Evolutionary conservation across 768 basidiomycete genomes (phyloP), one percentile per base, ranked within the genome.

Genomic region (Crassisporium funariophilum): DNA sequence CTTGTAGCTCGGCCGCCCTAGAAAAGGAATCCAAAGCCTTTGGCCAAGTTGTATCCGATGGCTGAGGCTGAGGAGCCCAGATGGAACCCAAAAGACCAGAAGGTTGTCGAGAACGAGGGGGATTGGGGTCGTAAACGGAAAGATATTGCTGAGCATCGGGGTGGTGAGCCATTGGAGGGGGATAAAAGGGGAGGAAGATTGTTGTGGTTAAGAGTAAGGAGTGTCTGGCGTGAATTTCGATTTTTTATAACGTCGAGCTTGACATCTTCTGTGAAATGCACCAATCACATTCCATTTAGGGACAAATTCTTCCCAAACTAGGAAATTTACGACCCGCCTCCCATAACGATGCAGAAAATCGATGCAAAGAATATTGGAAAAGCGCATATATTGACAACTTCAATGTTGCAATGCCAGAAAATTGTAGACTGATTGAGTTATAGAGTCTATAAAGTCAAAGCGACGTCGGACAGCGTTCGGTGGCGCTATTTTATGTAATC

Each of bases 61-160:
- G 78, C 62, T 84, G 86, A 3, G 87, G 85, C 60, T 85, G 86
- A 6, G 88, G 88, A 1, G 89, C 89, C 88, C 88, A 91, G 52
- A 91, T 91, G 41, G 87, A 88, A 11, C 74, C 75, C 46, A 71
- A 57, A 37, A 74, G 70, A 5, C 74, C 73, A 29, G 69, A 58
- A 10, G 64, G 59, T 47, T 70, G 71, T 19, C 77, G 70, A 23
- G 66, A 56, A 55, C 72, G 73, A 41, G 73, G 70, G 27, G 71
- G 73, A 55, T 62, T 71, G 47, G 66, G 63, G 37, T 77, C 68
- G 41, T 73, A 69, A 39, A 66, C 50, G 50, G 69, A 65, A 36
- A 69, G 59, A 59, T 63, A 62, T 35, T 70, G 66, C 45, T 67
- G 63, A 31, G 62, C 55, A 41, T 71, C 63, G 51, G 62, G 54